Evolutionary conservation across 371 early-diverging fungal genomes (phyloP).

Genomic region (Circinella umbellata): DNA sequence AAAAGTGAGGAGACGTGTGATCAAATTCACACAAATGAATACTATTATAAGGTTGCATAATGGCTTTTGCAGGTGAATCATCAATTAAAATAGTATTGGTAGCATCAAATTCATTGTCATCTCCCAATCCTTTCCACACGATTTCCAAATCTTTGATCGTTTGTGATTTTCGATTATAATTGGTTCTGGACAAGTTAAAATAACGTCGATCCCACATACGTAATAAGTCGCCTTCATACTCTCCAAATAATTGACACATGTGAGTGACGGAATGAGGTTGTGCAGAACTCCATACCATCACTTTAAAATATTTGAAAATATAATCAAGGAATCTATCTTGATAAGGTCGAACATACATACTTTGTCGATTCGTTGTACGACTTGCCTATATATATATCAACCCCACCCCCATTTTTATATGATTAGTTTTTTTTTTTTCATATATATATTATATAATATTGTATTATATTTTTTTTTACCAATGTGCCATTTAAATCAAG

Average conservation of each 20-base stretch:
- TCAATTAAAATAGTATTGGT: conserved; percentile 74
- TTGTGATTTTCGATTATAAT: conserved; percentile 55
- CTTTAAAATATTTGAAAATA: conserved; percentile 62
- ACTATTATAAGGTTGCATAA: conserved; percentile 67
- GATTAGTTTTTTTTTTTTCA: neutral
- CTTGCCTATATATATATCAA: neutral
- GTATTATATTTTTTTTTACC: conserved; percentile 28
- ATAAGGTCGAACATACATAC: conserved; percentile 60
- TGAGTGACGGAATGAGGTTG: conserved; percentile 61
- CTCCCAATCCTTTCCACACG: conserved; percentile 47
- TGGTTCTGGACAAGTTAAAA: conserved; percentile 50
- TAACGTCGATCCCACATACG: conserved; percentile 66
- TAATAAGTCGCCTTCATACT: conserved; percentile 39
- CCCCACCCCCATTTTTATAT: too few relatives aligned
- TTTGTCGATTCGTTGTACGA: conserved; percentile 11
- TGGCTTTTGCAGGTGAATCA: conserved; percentile 67
- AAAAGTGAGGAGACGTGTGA: conserved; percentile 11
- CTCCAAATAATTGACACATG: conserved; percentile 61
- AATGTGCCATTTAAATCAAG: conserved; percentile 81
- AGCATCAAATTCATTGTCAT: conserved; percentile 45
- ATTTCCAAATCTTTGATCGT: conserved; percentile 70
- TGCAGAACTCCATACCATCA: conserved; percentile 85
- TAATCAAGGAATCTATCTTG: conserved; percentile 63
- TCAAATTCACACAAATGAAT: conserved; percentile 40
- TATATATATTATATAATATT: conserved; percentile 25